Evolutionary conservation across 2,329 filamentous ascomycete species (phyloP).

Genomic region (Exserohilum rostratum): DNA sequence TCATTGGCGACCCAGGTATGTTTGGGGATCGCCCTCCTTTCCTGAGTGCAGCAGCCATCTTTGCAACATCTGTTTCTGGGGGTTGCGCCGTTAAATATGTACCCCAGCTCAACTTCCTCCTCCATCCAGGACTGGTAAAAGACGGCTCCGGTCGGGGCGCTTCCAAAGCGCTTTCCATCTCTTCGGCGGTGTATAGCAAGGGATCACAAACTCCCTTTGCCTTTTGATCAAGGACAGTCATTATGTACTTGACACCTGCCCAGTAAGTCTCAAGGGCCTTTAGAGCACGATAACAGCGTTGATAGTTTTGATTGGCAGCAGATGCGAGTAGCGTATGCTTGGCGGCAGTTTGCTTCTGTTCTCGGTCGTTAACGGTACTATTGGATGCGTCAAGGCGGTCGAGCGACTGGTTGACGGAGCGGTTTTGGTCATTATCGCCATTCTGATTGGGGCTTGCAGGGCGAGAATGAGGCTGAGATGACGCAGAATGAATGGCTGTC

Average conservation of each 20-base stretch:
- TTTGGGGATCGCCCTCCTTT: conserved; percentile 36
- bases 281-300: conserved; percentile 82
- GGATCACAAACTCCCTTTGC: conserved; percentile 85
- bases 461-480: conserved; percentile 67
- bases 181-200: conserved; percentile 69
- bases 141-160: conserved; percentile 57
- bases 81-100: conserved; percentile 48
- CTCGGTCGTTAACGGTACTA: conserved; percentile 26
- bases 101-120: conserved; percentile 54
- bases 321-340: conserved; percentile 80
- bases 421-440: conserved; percentile 8
- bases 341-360: conserved; percentile 53
- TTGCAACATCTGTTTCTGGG: conserved; percentile 36
- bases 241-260: conserved; percentile 85
- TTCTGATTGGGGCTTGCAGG: conserved; percentile 47
- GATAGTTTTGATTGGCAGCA: conserved; percentile 85
- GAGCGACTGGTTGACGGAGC: conserved; percentile 1
- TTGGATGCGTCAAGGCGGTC: conserved; percentile 15
- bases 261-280: conserved; percentile 83
- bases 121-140: conserved; percentile 60
- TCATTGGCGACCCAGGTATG: conserved; percentile 54
- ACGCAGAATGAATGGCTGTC: conserved; percentile 70
- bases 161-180: conserved; percentile 74
- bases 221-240: conserved; percentile 86
- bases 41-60: conserved; percentile 40